Conservation (phyloP, 1,284 basidiomycete genomes). For the Leccinum subrobustum region DNA sequence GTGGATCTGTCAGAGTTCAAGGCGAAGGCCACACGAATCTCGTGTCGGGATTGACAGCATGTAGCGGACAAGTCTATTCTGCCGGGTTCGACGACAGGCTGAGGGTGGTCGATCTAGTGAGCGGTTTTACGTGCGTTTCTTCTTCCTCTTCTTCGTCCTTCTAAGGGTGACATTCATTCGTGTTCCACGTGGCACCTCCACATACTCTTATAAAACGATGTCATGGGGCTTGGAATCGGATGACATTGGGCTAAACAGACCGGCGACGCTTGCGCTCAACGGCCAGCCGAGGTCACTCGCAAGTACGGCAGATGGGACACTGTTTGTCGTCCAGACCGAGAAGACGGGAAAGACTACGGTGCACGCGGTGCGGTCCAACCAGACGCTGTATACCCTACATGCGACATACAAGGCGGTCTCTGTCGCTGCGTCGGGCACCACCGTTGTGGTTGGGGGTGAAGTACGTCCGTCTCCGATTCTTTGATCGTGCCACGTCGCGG, state of each 20-base stretch:
- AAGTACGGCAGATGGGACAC: slow-evolving; percentile 57
- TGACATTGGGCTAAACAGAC: slow-evolving; percentile 34
- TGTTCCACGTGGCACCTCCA: background rate
- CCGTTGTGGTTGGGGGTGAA: slow-evolving; percentile 77
- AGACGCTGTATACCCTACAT: slow-evolving; percentile 57
- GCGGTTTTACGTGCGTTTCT: slow-evolving; percentile 55
- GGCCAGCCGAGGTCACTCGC: slow-evolving; percentile 79
- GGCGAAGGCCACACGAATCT: slow-evolving; percentile 74
- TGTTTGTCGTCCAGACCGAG: slow-evolving; percentile 55
- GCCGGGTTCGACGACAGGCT: slow-evolving; percentile 82
- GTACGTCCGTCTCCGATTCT: slow-evolving; percentile 38
- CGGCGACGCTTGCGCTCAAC: slow-evolving; percentile 44
- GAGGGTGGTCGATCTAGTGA: slow-evolving; percentile 56
- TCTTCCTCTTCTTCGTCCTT: background rate
- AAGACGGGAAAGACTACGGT: slow-evolving; percentile 57
- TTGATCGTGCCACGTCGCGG: background rate
- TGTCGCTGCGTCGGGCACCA: slow-evolving; percentile 49
- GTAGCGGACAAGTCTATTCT: slow-evolving; percentile 59
- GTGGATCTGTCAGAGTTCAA: slow-evolving; percentile 41
- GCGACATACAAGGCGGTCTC: slow-evolving; percentile 56
- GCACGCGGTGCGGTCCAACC: slow-evolving; percentile 68
- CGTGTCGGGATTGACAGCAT: slow-evolving; percentile 62
- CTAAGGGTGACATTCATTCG: background rate
- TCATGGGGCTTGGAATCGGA: background rate
- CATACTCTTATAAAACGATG: background rate